A percentile compares a stretch with the other conserved stretches of the same genome.
Evolutionary conservation across 768 basidiomycete species (phyloP).

Genomic region (Rubroboletus pulcherrimus): DNA sequence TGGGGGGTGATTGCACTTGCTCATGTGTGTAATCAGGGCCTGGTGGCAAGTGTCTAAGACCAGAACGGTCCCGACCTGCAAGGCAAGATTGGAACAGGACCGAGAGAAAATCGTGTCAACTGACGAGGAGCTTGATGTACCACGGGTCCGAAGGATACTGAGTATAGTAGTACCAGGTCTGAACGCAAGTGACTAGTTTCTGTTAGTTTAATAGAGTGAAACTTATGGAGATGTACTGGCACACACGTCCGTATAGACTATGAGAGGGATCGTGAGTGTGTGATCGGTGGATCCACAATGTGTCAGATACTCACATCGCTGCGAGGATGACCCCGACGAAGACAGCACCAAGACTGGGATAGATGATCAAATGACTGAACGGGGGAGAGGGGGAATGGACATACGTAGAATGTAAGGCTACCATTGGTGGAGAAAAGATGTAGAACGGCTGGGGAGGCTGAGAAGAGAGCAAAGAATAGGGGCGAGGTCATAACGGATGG

Average conservation of each 20-base stretch:
- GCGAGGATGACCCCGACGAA: slow-evolving; percentile 51
- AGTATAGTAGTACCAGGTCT: slow-evolving; percentile 26
- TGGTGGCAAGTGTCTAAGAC: slow-evolving; percentile 52
- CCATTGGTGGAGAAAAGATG: slow-evolving; percentile 1
- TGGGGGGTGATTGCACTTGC: slow-evolving; percentile 24
- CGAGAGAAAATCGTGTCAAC: slow-evolving; percentile 6
- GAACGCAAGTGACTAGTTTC: slow-evolving; percentile 48
- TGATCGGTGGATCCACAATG: not conserved
- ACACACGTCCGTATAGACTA: slow-evolving; percentile 51
- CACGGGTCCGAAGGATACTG: slow-evolving; percentile 48
- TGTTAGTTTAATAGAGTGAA: not conserved
- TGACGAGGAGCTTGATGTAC: slow-evolving; percentile 45
- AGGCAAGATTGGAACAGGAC: not conserved
- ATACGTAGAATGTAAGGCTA: slow-evolving; percentile 33
- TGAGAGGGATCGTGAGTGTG: slow-evolving; percentile 2
- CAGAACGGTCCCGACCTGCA: slow-evolving; percentile 49
- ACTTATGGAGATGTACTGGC: not conserved
- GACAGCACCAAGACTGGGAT: slow-evolving; percentile 44
- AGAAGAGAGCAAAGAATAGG: not conserved
- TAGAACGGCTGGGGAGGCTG: not conserved
- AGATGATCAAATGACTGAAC: not conserved
- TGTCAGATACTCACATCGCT: slow-evolving; percentile 38
- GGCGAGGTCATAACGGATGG: not conserved
- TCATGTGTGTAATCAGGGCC: slow-evolving; percentile 47
- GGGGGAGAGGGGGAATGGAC: slow-evolving; percentile 2